Evolutionary conservation across 345 rosid genomes (phyloP).

Genomic region (Salix arbutifolia): DNA sequence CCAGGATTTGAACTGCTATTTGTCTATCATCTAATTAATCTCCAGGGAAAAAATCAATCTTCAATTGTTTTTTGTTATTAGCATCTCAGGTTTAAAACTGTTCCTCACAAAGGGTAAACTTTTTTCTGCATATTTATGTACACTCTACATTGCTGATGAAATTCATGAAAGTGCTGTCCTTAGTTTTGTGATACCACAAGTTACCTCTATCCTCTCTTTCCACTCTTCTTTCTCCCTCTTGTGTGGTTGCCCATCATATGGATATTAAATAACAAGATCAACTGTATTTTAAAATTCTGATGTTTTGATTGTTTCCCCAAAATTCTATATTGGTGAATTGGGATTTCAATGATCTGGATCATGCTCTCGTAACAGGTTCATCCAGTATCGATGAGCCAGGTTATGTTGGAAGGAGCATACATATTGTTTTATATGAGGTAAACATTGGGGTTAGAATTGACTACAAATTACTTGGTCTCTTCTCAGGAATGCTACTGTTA

Average conservation of each 20-base stretch:
- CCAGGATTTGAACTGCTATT: not conserved
- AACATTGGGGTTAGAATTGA: not conserved
- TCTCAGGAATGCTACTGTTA: not conserved
- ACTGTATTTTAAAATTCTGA: not conserved
- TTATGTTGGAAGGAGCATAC: constrained; percentile 93
- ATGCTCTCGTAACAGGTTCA: constrained; percentile 44
- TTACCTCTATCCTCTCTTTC: not conserved
- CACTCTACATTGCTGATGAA: not conserved
- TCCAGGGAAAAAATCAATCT: not conserved
- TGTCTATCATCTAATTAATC: not conserved
- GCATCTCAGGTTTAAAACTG: not conserved
- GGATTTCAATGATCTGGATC: constrained; percentile 2
- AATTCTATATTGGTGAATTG: not conserved
- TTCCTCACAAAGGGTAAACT: not conserved
- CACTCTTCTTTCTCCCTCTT: not conserved
- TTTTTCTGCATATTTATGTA: not conserved
- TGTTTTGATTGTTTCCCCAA: constrained; percentile 2
- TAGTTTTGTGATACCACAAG: no score
- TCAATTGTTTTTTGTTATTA: not conserved
- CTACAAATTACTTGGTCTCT: not conserved
- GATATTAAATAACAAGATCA: not conserved
- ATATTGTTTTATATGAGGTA: constrained; percentile 86
- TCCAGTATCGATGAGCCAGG: constrained; percentile 69
- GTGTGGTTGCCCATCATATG: not conserved
- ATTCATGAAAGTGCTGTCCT: not conserved